phyloP scores from a whole-genome alignment of 805 yeast species.

The Scheffersomyces ergatensis region DNA sequence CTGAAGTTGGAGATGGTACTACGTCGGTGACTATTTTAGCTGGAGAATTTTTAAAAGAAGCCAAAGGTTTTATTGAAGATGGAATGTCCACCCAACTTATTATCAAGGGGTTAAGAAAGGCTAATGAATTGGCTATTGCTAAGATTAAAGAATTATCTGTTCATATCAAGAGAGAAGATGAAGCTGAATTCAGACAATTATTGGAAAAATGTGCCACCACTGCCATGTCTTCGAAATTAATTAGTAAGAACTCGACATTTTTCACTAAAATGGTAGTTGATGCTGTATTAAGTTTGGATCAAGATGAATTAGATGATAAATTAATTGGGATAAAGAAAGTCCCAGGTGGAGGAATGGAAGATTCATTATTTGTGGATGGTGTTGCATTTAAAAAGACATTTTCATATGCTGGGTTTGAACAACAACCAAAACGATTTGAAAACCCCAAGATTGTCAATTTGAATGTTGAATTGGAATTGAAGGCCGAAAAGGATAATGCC shows the following conservation, averaged over 20 bases:
- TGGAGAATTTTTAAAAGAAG: conserved; percentile 90
- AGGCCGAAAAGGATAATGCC: conserved; percentile 98
- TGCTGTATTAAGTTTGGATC: conserved; percentile 86
- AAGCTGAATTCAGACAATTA: conserved; percentile 57
- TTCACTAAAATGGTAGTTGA: conserved; percentile 97
- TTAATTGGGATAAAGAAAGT: conserved; percentile 93
- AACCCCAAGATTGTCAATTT: conserved; percentile 81
- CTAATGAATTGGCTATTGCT: conserved; percentile 72
- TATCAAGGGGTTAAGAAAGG: conserved; percentile 81
- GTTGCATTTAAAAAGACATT: conserved; percentile 97
- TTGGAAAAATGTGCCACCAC: conserved; percentile 93
- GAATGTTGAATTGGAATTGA: conserved; percentile 92
- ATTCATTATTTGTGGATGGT: conserved; percentile 83
- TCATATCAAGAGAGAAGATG: conserved; percentile 52
- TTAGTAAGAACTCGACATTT: conserved; percentile 80
- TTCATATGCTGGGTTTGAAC: conserved; percentile 98
- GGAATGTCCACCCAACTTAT: conserved; percentile 91
- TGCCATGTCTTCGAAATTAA: conserved; percentile 94
- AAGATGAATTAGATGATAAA: conserved; percentile 79
- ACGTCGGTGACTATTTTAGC: conserved; percentile 94
- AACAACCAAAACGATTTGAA: conserved; percentile 84
- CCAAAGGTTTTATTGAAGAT: conserved; percentile 89
- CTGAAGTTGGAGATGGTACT: conserved; percentile 98
- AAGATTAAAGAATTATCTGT: conserved; percentile 75
- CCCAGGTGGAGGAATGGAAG: conserved; percentile 96